Conservation (phyloP, 108 stramenopile genomes). For the Skeletonema costatum region DNA sequence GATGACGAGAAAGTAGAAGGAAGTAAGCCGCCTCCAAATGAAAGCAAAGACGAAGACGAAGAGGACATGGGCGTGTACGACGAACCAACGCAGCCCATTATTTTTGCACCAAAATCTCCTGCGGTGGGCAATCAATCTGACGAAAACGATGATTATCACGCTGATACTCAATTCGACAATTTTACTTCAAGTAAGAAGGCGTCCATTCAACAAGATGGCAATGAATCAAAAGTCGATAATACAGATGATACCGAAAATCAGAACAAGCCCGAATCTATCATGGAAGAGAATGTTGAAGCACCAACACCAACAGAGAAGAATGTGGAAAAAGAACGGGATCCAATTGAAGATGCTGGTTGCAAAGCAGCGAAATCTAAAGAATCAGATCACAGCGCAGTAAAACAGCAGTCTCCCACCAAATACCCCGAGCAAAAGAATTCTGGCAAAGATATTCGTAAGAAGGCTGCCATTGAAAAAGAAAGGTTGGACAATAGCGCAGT, state of each 20-base stretch:
- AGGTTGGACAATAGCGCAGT: conserved; percentile 20
- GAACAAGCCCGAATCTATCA: background rate
- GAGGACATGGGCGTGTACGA: background rate
- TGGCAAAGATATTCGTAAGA: background rate
- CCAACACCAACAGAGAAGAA: conserved; percentile 10
- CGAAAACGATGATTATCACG: conserved; percentile 17
- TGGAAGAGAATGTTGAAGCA: background rate
- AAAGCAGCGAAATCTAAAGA: background rate
- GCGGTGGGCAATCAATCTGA: background rate
- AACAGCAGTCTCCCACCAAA: background rate
- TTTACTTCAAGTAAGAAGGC: background rate
- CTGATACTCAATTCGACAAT: conserved; percentile 14
- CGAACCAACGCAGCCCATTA: background rate
- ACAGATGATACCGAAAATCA: background rate
- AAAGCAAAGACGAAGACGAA: background rate
- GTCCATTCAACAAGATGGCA: background rate
- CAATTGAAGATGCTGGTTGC: background rate
- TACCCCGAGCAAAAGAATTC: background rate
- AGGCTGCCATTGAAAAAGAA: conserved; percentile 10
- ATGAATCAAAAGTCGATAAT: background rate
- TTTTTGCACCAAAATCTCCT: background rate
- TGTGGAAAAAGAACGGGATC: background rate
- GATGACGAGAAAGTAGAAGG: background rate
- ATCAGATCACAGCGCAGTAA: background rate
- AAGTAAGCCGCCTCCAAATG: background rate